Base-by-base conservation (phyloP, 1,284 basidiomycete genomes). In the Meira miltonrushii region DNA sequence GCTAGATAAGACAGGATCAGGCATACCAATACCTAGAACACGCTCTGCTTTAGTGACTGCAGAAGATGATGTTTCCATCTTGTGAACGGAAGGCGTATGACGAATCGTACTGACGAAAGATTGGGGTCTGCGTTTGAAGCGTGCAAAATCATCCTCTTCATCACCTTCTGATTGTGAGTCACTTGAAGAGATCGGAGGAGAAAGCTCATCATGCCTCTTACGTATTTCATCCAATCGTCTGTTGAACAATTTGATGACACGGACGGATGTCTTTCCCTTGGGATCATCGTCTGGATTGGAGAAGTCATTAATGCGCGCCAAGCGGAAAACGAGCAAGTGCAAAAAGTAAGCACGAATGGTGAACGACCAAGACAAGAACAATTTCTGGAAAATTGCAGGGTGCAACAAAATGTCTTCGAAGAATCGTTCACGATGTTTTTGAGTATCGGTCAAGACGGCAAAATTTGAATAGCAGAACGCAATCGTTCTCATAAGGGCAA, bases 391-490 rank as follows among this genome's bases (percentile, higher is more conserved):
- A 33, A 75, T 60, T 37, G 38, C 51, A 9, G 68, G 62, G 40
- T 75, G 64, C 52, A 75, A 64, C 41, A 75, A 50, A 46, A 73
- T 75, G 55, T 71, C 65, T 47, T 75, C 71, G 59, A 67, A 73
- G 55, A 75, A 75, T 41, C 67, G 63, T 39, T 54, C 46, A 21
- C 72, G 69, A 39, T 73, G 64, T 41, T 60, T 58, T 28, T 58
- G 58, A 4, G 65, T 67, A 25, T 63, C 61, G 0, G 66, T 70
- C 43, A 75, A 58, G 6, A 75, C 65, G 25, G 62, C 72, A 57
- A 75, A 75, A 55, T 75, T 72, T 57, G 71, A 64, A 44, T 75
- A 75, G 60, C 66, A 73, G 55, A 75, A 75, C 9, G 72, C 71
- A 13, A 75, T 71, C 13, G 72, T 71, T 2, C 72, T 62, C 72